Base-by-base conservation (phyloP, 768 basidiomycete genomes). In the Hericium alpestre region DNA sequence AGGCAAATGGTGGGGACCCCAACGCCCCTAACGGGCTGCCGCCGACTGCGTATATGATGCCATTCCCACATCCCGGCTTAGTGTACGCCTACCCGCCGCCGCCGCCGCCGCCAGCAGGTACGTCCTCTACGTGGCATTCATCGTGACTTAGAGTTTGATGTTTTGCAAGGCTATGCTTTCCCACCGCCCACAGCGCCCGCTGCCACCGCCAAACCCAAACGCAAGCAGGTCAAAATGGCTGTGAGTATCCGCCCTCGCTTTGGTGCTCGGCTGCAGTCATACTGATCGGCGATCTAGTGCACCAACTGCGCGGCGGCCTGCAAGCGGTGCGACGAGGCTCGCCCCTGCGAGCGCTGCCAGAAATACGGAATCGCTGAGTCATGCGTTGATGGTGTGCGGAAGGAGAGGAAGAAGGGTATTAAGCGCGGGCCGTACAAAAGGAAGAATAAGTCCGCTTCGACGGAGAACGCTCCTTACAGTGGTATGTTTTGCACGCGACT, bases 341-440 rank as follows among this genome's bases (percentile, higher is more conserved):
- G 83, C 47, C 83, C 83, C 2, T 86, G 83, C 67, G 77, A 79
- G 55, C 76, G 83, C 27, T 86, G 83, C 61, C 65, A 77, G 58
- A 84, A 83, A 66, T 84, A 84, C 62, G 82, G 81, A 3, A 72
- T 83, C 38, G 74, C 76, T 12, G 73, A 77, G 25, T 68, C 73
- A n/a, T 86, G 83, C 61, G 61, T 76, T 2, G 83, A 86, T 61
- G 82, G 83, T 1, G 71, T 76, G 16, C 72, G 84, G 59, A 86
- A 86, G 65, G 83, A 84, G 66, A 75, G 84, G 56, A 82, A 83
- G 64, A 80, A 79, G 51, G 79, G 79, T 25, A 72, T 80, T 58
- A 81, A 81, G 64, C 76, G 79, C 18, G 79, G 79, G 2, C 80
- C 79, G 1, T 81, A 81, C 65, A 81, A 80, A 60, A 76, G 79